A percentile compares a stretch with the other conserved stretches of the same genome.
Evolutionary conservation across 2,329 filamentous ascomycete species (phyloP).

Genomic region (Didymosphaeria variabile): DNA sequence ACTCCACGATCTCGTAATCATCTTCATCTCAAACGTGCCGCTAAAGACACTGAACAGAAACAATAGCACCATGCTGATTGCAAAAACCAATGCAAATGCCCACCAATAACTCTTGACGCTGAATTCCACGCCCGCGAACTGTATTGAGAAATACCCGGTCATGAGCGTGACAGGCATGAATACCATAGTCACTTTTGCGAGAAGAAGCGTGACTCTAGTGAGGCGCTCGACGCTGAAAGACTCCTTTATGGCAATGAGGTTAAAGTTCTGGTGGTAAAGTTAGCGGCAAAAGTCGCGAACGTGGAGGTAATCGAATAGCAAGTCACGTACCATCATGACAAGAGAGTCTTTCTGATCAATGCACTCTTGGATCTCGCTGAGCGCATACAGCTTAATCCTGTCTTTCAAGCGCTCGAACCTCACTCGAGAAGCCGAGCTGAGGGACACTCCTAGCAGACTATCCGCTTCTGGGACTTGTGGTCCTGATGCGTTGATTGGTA

Average conservation of each 20-base stretch:
- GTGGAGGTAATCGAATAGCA: neutral
- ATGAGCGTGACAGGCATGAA: constrained; percentile 79
- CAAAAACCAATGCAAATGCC: constrained; percentile 70
- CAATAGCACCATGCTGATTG: constrained; percentile 66
- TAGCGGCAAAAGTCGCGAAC: neutral
- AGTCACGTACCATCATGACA: constrained; percentile 67
- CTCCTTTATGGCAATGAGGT: constrained; percentile 78
- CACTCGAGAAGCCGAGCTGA: constrained; percentile 61
- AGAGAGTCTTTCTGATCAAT: constrained; percentile 75
- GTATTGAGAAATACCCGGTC: constrained; percentile 77
- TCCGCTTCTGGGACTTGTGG: constrained; percentile 45
- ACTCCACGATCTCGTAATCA: constrained; percentile 57
- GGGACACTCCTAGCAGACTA: constrained; percentile 54
- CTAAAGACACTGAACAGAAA: constrained; percentile 66
- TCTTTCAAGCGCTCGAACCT: constrained; percentile 69
- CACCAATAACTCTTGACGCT: constrained; percentile 72
- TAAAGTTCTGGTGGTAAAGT: constrained; percentile 71
- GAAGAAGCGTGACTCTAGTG: constrained; percentile 74
- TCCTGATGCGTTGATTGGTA: constrained; percentile 25
- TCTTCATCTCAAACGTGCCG: constrained; percentile 65
- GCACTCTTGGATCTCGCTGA: constrained; percentile 69
- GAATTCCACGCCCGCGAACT: constrained; percentile 70
- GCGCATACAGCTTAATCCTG: constrained; percentile 67
- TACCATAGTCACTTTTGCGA: constrained; percentile 78
- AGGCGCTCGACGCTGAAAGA: constrained; percentile 75